Base-by-base conservation (phyloP, 2,329 filamentous ascomycete genomes). In the Exophiala sideris region DNA sequence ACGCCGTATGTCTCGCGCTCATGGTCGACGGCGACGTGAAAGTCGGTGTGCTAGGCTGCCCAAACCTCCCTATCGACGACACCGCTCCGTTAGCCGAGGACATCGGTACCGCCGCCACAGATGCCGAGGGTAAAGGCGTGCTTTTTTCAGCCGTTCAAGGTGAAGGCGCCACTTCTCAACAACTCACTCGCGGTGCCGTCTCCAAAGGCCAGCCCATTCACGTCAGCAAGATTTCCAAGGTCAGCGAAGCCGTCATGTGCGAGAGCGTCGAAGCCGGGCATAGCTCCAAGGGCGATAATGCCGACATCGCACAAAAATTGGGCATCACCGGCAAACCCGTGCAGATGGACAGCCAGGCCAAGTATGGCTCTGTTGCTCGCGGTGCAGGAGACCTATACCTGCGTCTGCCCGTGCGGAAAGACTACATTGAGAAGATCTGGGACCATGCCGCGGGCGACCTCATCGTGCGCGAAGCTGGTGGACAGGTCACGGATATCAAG, bases 361-460 rank as follows among this genome's bases (percentile, higher is more conserved):
- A 99, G 75, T 99, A 99, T 74, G 92, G 87, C 58, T 94, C 89
- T 34, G 95, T 99, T 69, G 94, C 94, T 34, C 82, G 94, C 59
- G 94, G 94, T 42, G 91, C 91, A 4, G 94, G 91, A 46, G 94
- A 99, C 68, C 86, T 99, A 62, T 99, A 99, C 74, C 81, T 99
- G 54, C 83, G 95, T 50, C 76, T 99, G 54, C 94, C 94, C 3
- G 87, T 89, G 24, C 88, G 83, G 69, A 87, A 86, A 64, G 86
- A 87, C 50, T 99, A 99, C 75, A 85, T 95, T 71, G 94, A 99
- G 80, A 99, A 99, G 83, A 99, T 99, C 64, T 99, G 94, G 94
- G 94, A 99, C 69, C 94, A 99, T 71, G 94, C 94, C 14, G 94
- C 92, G 10, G 94, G 94, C 38, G 91, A 96, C 66, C 75, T 99